Conservation (phyloP, 2,329 filamentous ascomycete species). For the Bipolaris sorokiniana region DNA sequence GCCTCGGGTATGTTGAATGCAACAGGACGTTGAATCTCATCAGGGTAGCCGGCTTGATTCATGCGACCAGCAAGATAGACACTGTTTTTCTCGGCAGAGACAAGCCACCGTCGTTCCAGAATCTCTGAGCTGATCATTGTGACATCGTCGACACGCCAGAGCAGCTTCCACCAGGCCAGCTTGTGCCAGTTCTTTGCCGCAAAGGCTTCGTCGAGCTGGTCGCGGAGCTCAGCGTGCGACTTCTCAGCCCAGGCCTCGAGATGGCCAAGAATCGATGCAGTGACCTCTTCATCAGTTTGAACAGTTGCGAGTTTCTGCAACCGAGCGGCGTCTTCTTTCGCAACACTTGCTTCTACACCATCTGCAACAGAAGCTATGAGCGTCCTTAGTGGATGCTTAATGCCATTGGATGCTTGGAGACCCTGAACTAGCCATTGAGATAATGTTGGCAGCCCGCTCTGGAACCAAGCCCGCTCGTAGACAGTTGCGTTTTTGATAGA, state of each 20-base stretch:
- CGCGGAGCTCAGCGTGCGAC: slow-evolving; percentile 82
- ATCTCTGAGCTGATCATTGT: slow-evolving; percentile 82
- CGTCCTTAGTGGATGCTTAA: slow-evolving; percentile 70
- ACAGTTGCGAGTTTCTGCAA: slow-evolving; percentile 43
- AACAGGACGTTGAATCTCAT: slow-evolving; percentile 20
- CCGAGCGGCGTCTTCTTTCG: slow-evolving; percentile 55
- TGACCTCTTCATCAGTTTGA: slow-evolving; percentile 52
- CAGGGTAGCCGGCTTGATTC: slow-evolving; percentile 64
- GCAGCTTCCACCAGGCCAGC: slow-evolving; percentile 91
- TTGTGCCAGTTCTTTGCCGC: slow-evolving; percentile 77
- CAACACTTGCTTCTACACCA: slow-evolving; percentile 59
- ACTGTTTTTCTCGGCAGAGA: slow-evolving; percentile 77
- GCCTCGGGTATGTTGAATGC: slow-evolving; percentile 18
- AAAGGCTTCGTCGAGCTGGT: slow-evolving; percentile 79
- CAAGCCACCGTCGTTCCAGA: slow-evolving; percentile 76
- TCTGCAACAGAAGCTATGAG: slow-evolving; percentile 72
- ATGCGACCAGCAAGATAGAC: slow-evolving; percentile 83
- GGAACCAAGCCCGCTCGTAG: slow-evolving; percentile 76
- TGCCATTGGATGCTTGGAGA: slow-evolving; percentile 47
- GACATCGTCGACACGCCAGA: slow-evolving; percentile 94
- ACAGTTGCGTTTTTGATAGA: slow-evolving; percentile 71
- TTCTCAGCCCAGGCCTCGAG: slow-evolving; percentile 77
- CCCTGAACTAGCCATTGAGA: slow-evolving; percentile 65
- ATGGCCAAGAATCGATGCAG: slow-evolving; percentile 60
- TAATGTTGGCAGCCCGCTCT: slow-evolving; percentile 71